A percentile compares a stretch with the other conserved stretches of the same genome.
Evolutionary conservation across 1,284 basidiomycete genomes (phyloP).

Genomic region (Moniliophthora roreri): DNA sequence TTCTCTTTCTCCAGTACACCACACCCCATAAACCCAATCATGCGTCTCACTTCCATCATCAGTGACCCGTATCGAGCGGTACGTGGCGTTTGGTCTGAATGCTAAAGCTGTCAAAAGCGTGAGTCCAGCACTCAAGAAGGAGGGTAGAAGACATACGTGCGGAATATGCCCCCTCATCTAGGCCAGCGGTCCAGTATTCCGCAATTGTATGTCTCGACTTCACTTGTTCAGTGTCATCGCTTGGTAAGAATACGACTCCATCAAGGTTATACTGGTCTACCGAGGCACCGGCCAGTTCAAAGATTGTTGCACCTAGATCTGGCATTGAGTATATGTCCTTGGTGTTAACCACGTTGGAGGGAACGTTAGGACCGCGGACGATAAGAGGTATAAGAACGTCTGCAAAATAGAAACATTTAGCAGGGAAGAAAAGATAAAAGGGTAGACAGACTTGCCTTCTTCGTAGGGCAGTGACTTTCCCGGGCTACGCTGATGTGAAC

Average conservation of each 20-base stretch:
- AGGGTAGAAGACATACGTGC: neutral
- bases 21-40: constrained; percentile 7
- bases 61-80: neutral
- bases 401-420: no score
- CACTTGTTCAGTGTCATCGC: neutral
- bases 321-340: neutral
- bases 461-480: constrained; percentile 6
- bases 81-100: neutral
- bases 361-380: constrained; percentile 4
- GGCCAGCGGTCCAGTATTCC: constrained; percentile 4
- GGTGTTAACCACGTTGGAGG: neutral
- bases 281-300: neutral
- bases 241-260: neutral
- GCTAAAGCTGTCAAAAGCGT: no score
- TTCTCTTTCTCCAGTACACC: constrained; percentile 8
- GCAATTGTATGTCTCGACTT: constrained; percentile 1
- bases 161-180: constrained; percentile 4
- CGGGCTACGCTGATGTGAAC: constrained; percentile 2
- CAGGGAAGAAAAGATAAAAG: neutral
- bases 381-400: constrained; percentile 3
- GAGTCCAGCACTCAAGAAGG: neutral
- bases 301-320: constrained; percentile 3
- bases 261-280: neutral
- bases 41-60: neutral
- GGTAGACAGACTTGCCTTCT: neutral